Conservation (phyloP, 805 yeast species). For the Zygotorulaspora danielsina region DNA sequence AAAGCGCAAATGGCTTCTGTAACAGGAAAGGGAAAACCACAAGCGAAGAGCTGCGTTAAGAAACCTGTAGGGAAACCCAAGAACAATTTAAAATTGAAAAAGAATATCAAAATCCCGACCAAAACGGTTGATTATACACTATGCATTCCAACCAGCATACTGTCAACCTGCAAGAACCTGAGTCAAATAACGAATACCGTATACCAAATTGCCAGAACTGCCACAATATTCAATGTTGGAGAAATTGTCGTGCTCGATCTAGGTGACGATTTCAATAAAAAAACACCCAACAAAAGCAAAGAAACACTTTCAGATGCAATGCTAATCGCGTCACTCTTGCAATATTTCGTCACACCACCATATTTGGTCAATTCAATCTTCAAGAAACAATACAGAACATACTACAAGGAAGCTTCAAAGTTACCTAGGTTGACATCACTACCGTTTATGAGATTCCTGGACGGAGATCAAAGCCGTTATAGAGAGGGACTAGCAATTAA, state of each 20-base stretch:
- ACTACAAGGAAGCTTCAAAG: slow-evolving; percentile 59
- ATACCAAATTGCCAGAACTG: slow-evolving; percentile 75
- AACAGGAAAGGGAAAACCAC: too few species aligned
- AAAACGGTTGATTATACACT: slow-evolving; percentile 44
- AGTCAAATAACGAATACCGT: slow-evolving; percentile 70
- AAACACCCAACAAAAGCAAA: slow-evolving; percentile 11
- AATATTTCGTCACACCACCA: slow-evolving; percentile 80
- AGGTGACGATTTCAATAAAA: slow-evolving; percentile 28
- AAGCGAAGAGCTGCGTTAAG: background rate
- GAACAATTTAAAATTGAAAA: slow-evolving; percentile 16
- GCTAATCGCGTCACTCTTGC: slow-evolving; percentile 64
- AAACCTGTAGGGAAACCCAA: background rate
- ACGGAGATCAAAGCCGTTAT: slow-evolving; percentile 41
- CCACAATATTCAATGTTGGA: slow-evolving; percentile 62
- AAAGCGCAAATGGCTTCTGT: too few species aligned
- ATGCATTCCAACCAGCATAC: slow-evolving; percentile 69
- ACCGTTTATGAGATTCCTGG: slow-evolving; percentile 58
- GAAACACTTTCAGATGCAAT: slow-evolving; percentile 39
- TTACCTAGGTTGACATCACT: slow-evolving; percentile 68
- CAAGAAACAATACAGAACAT: slow-evolving; percentile 41
- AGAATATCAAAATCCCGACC: slow-evolving; percentile 16
- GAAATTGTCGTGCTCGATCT: slow-evolving; percentile 72
- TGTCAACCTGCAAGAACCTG: slow-evolving; percentile 58
- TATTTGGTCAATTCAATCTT: slow-evolving; percentile 67
- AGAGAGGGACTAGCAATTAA: slow-evolving; percentile 57